Conservation (phyloP, 345 rosid species). For the Toxicodendron radicans region DNA sequence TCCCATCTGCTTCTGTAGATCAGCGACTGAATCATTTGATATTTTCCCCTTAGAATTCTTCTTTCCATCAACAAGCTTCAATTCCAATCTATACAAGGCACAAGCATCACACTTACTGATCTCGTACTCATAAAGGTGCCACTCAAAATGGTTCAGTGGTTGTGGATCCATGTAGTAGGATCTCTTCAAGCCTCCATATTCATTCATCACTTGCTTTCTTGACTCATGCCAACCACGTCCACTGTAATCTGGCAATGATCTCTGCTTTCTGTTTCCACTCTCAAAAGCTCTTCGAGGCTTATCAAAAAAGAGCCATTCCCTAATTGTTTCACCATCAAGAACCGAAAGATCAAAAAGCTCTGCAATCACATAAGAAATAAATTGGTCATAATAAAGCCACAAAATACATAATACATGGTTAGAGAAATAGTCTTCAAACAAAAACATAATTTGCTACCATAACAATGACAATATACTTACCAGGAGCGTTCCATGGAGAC, state of each 20-base stretch:
- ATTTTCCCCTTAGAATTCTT: constrained; percentile 75
- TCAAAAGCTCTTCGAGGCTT: constrained; percentile 97
- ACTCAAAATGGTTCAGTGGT: constrained; percentile 82
- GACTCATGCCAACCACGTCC: constrained; percentile 99
- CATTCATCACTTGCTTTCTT: constrained; percentile 93
- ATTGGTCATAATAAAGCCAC: constrained; percentile 15
- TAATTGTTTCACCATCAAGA: constrained; percentile 82
- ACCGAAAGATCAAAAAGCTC: constrained; percentile 92
- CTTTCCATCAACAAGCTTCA: constrained; percentile 93
- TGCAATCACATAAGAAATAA: constrained; percentile 38
- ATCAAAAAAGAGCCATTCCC: constrained; percentile 99
- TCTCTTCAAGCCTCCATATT: constrained; percentile 87
- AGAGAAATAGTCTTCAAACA: constrained; percentile 8
- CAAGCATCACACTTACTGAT: constrained; percentile 90
- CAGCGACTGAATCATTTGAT: constrained; percentile 73
- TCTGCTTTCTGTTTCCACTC: constrained; percentile 96
- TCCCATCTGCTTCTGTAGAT: constrained; percentile 96
- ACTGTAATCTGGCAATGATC: constrained; percentile 93
- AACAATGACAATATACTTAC: constrained; percentile 38
- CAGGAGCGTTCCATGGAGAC: constrained; percentile 99
- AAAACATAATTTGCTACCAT: constrained; percentile 7
- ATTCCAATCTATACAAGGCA: constrained; percentile 90
- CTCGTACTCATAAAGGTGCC: constrained; percentile 99
- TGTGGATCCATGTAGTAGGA: constrained; percentile 99
- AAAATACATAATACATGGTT: constrained; percentile 3